Base-by-base conservation (phyloP, 129 eudicot genomes). In the Flaveria bidentis region DNA sequence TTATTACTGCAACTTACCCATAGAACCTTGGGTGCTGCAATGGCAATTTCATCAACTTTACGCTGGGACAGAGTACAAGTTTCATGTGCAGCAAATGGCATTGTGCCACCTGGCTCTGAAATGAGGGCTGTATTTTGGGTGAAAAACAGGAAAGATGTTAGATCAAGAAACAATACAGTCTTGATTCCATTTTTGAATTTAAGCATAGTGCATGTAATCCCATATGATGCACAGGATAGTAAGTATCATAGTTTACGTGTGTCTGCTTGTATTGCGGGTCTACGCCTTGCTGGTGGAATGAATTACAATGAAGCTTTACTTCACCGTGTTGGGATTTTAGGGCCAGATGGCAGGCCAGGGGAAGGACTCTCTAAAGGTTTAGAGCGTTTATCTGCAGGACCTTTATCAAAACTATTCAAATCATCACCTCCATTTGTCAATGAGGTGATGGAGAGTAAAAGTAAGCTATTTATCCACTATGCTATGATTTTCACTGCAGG, bases 241-340 rank as follows among this genome's bases (percentile, higher is more conserved):
- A 86, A 82, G 78, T 90, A 88, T 68, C 94, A 88, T 73, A 90
- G 94, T 83, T 83, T 92, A 63, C 88, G 74, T 18, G 89, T 88
- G 73, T 86, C 89, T 52, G 94, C 92, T 63, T 86, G 92, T 80
- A 77, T 92, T 62, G 90, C 92, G 61, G 96, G 96, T 33, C 75
- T 92, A 77, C 92, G 95, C 50, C 90, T 92, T 66, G 98, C 92
- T 15, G 98, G 98, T 20, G 98, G 98, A 69, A 90, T 92, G 96
- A 88, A 72, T 78, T 90, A 90, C 58, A 73, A 84, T 11, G 98
- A 92, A 78, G 89, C 92, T 62, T 73, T 92, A 79, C 89, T 92
- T 52, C 98, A 88, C 50, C 84, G 84, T 41, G 88, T 86, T 82
- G 98, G 98, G 58, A 82, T 92, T 75, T 81, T 92, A 70, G 94